Base-by-base conservation (phyloP, 352 stramenopile genomes). In the Halophytophthora polymorphica region DNA sequence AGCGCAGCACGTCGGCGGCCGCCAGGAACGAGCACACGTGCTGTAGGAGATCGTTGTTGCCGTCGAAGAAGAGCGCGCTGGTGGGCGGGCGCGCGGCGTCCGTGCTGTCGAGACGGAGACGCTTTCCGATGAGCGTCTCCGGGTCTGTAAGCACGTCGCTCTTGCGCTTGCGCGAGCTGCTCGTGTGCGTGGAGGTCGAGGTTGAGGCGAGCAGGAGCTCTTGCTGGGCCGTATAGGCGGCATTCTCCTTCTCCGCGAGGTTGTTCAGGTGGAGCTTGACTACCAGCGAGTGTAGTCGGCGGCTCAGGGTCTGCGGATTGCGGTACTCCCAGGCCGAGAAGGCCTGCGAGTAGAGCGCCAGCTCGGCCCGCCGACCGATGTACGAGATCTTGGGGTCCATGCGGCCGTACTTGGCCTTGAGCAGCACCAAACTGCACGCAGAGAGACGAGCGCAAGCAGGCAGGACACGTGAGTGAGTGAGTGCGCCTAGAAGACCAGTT, bases 261-360 rank as follows among this genome's bases (percentile, higher is more conserved):
- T 81, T 75, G 60, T 79, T 81, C 44, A 83, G 43, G 23, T 86
- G 74, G 15, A 86, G 62, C 57, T 86, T 86, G 13, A 86, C 60
- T 5, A 86, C 73, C 13, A 86, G 57, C 29, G 71, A 73, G 50
- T 83, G 71, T 5, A 86, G 56, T 3, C 74, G 72, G 2, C 69
- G 64, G 52, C 69, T 77, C n/a, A 86, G 66, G 10, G 74, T 82
- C 40, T 73, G 71, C 6, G 70, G 64, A 45, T 86, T 82, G 43
- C 72, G 52, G 58, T 83, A 86, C 49, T 86, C 74, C 58, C 54
- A 61, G 0, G 59, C 54, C 0, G 74, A 82, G 58, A 72, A 71
- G 22, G 74, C 74, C 19, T 81, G 71, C 3, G 50, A 69, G 53
- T 83, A 86, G 1, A 86, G 53, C 5, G 74, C 74, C 34, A 86